Percentiles rank a stretch among this genome's conserved stretches.
These are phyloP conservation scores for Hypsizygus marmoreus DNA, from an alignment of 768 basidiomycete genomes.

Conservation along the genomic window DNA sequence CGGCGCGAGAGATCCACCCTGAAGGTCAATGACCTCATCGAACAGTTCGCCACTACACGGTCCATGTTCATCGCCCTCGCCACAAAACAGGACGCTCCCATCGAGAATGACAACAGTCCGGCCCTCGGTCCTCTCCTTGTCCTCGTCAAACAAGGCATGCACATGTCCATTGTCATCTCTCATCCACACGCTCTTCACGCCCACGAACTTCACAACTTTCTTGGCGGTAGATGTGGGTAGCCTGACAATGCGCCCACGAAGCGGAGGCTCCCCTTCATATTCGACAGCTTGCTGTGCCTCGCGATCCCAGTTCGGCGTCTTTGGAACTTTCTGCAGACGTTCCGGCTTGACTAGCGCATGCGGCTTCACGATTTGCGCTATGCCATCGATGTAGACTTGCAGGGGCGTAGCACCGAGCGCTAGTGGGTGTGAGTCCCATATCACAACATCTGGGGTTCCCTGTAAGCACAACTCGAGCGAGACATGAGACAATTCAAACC, in stretches of 20 bases:
- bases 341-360: constrained; percentile 43
- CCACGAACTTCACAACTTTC: constrained; percentile 51
- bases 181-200: constrained; percentile 45
- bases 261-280: constrained; percentile 71
- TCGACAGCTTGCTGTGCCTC: constrained; percentile 60
- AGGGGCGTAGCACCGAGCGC: constrained; percentile 75
- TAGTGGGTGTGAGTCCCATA: constrained; percentile 81
- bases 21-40: constrained; percentile 47
- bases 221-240: too few relatives aligned
- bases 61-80: constrained; percentile 17
- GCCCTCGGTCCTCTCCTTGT: constrained; percentile 17
- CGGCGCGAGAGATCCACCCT: constrained; percentile 62
- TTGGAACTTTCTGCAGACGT: constrained; percentile 51
- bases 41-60: constrained; percentile 13
- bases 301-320: constrained; percentile 56
- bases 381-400: constrained; percentile 86
- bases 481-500: too few relatives aligned
- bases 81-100: constrained; percentile 54
- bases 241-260: constrained; percentile 41
- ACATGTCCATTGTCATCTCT: constrained; percentile 18
- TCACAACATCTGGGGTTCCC: constrained; percentile 53
- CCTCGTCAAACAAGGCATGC: constrained; percentile 23
- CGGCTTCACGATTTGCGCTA: constrained; percentile 55
- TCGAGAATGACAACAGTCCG: constrained; percentile 47
- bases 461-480: too few relatives aligned